Evolutionary conservation across 768 basidiomycete genomes (phyloP), one percentile per base, ranked within the genome.

Genomic region (Cystobasidium tubakii): DNA sequence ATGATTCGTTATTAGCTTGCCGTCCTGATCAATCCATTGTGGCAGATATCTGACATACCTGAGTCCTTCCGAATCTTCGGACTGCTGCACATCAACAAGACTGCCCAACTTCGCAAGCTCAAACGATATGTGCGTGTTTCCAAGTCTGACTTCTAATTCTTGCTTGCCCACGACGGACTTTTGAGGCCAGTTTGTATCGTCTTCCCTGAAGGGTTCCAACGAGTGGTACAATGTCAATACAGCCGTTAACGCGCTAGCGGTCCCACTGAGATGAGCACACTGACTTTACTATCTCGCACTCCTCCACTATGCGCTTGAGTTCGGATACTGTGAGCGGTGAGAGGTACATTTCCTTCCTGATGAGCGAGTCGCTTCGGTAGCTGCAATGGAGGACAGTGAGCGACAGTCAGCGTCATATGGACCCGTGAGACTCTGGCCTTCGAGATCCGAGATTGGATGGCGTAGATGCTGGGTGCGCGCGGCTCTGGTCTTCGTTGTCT

Each of bases 101-200:
- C 93, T 90, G 25, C 96, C 96, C 54, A 99, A 95, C 85, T 99
- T 99, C 42, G 95, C 92, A 2, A 96, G 98, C 95, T 99, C 94
- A 76, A 98, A 98, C 1, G 92, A 88, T 73, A 98, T 97, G 80
- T 98, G 96, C 78, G 96, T 91, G 78, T 88, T 92, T 39, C 93
- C 94, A 62, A 96, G 81, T 65, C 92, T 87, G 73, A 98, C 91
- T 82, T 99, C 96, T 44, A 99, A 86, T 82, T 98, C 95, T 81
- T 99, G 96, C 83, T 95, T 93, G 60, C 96, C 96, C 31, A 97
- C 93, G 34, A 97, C 93, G 81, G 95, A 95, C 84, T 96, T 97
- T 84, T 97, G 96, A 2, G 96, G 96, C 96, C 96, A 99, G 79
- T 92, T 90, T 0, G 88, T 86, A 83, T 99, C 96, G 80, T 99